phyloP scores from a whole-genome alignment of 108 stramenopile genomes.

The Skeletonema tropicum region DNA sequence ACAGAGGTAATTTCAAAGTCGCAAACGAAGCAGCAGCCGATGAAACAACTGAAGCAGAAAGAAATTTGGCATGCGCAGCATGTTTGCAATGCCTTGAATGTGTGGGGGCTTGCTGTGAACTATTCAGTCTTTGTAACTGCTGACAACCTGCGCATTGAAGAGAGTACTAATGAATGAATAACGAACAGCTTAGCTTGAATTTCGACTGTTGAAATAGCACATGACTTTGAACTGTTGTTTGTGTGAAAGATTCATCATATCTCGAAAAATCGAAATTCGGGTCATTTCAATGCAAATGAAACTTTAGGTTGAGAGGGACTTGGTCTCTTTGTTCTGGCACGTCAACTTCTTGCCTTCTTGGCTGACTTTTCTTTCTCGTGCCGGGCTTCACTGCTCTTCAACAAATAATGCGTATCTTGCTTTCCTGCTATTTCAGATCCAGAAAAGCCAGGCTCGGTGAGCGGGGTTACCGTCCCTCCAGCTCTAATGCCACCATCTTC shows the following conservation, averaged over 20 bases:
- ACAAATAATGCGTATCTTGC: neutral
- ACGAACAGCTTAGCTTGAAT: neutral
- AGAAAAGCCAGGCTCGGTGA: neutral
- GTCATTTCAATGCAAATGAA: neutral
- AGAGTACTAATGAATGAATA: neutral
- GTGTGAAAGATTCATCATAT: too few species aligned
- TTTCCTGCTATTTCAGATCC: neutral
- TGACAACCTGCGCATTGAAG: too few species aligned
- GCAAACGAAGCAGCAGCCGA: neutral
- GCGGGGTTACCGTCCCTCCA: slow-evolving; percentile 41
- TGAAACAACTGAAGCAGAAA: neutral
- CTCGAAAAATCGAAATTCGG: neutral
- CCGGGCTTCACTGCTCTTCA: neutral
- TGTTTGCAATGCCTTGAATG: neutral
- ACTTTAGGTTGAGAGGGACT: too few species aligned
- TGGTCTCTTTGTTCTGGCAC: too few species aligned
- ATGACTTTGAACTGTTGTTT: too few species aligned
- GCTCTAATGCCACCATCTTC: slow-evolving; percentile 69
- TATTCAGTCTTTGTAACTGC: neutral
- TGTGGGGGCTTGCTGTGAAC: neutral
- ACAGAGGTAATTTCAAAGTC: neutral
- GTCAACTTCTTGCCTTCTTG: neutral
- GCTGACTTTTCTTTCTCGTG: neutral
- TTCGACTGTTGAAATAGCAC: neutral
- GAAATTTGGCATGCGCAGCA: too few species aligned